Percentiles rank a stretch among this genome's conserved stretches.
phyloP scores from a whole-genome alignment of 2,329 filamentous ascomycete genomes.

The Diplocarpon mali region DNA sequence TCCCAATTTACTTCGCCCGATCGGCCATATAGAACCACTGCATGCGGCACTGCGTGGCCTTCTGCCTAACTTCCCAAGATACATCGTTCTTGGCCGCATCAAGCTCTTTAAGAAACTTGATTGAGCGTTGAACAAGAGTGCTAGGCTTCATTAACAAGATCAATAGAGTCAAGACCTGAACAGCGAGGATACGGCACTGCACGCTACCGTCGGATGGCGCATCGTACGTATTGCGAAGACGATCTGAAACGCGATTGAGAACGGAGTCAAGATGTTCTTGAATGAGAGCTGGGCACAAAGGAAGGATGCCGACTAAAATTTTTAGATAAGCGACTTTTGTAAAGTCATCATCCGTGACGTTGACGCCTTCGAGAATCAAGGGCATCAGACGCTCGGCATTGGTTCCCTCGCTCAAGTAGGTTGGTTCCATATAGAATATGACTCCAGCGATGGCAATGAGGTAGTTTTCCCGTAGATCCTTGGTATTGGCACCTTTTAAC shows the following conservation, averaged over 20 bases:
- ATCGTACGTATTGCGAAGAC: conserved; percentile 22
- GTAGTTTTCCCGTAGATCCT: conserved; percentile 16
- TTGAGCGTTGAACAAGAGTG: conserved; percentile 12
- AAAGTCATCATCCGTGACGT: conserved; percentile 18
- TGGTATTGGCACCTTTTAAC: conserved; percentile 9
- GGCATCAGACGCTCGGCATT: conserved; percentile 16
- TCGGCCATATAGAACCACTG: conserved; percentile 13
- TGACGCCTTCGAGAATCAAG: conserved; percentile 19
- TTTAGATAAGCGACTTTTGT: conserved; percentile 20
- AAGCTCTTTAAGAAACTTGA: conserved; percentile 18
- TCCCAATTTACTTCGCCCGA: background rate
- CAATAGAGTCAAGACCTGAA: conserved; percentile 23
- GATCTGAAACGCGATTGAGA: conserved; percentile 23
- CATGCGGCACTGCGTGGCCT: conserved; percentile 19
- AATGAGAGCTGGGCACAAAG: conserved; percentile 12
- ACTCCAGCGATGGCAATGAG: conserved; percentile 24
- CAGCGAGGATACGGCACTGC: conserved; percentile 17
- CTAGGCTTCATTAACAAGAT: conserved; percentile 12
- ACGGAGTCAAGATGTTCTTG: conserved; percentile 22
- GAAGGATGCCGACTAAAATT: conserved; percentile 15
- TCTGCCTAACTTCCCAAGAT: conserved; percentile 18
- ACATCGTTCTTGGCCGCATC: conserved; percentile 21
- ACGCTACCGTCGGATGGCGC: conserved; percentile 19
- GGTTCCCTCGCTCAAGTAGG: conserved; percentile 7
- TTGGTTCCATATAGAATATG: conserved; percentile 17